Evolutionary conservation across 139 green algal species (phyloP), one percentile per base, ranked within the genome.

Genomic region (Chlamydomonas sphaeroides): DNA sequence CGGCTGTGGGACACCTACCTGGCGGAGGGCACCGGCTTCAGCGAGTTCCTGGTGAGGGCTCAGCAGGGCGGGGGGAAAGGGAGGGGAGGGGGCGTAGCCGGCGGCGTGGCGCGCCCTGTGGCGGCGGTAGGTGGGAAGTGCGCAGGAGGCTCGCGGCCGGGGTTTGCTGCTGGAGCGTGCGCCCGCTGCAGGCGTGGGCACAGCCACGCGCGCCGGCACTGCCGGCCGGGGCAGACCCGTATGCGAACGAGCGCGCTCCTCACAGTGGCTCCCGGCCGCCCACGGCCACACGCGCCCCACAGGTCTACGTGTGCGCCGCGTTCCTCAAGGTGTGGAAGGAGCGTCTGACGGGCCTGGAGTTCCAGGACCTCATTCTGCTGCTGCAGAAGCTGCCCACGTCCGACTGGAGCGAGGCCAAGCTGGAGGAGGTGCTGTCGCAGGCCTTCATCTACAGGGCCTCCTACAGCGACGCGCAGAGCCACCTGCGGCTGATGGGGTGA

Each of bases 1-100:
- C 90, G 95, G 23, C 91, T 98, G 57, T 98, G 95, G 94, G 97
- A 99, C 93, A 98, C 96, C 6, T 98, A 98, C 87, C 85, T 98
- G 33, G 89, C 95, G 71, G 92, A 98, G 84, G 92, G 91, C 25
- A 77, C 84, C 8, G 80, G 85, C 41, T 93, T 97, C 66, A 92
- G 78, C 56, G 95, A 97, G 26, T 98, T 98, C 80, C 88, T 98
- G 65, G 88, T 92, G 63, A 80, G 87, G 0, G n/a, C n/a, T n/a
- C n/a, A n/a, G n/a, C n/a, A n/a, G n/a, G 57, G 51, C 65, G 7
- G 20, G 38, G 53, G 33, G 51, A 30, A 26, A 26, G 49, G 35
- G 14, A 32, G 15, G 56, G 25, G 2, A 62, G 28, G 30, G 26
- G 36, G 67, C n/a, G n/a, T n/a, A n/a, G n/a, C 41, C n/a, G 11